Percentiles rank a stretch among this genome's conserved stretches.
Conservation (phyloP, 2,329 filamentous ascomycete species). For the Epichloe scottii region DNA sequence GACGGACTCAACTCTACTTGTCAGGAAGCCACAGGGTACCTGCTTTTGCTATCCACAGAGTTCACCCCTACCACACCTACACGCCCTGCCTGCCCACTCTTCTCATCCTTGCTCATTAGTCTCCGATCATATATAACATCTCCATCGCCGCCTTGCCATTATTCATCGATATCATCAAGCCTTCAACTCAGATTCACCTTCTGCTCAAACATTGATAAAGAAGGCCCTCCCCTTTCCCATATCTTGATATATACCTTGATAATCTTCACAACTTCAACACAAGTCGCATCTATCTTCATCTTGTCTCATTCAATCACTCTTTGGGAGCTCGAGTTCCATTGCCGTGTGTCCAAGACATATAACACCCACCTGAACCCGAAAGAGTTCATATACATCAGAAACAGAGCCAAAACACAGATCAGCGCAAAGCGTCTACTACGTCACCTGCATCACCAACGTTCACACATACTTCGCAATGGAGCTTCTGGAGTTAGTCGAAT, state of each 20-base stretch:
- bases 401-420: background rate
- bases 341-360: background rate
- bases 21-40: background rate
- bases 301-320: background rate
- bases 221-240: background rate
- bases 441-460: background rate
- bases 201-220: background rate
- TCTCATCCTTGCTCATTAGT: slow-evolving; percentile 6
- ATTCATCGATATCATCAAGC: slow-evolving; percentile 3
- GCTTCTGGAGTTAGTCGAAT: slow-evolving; percentile 51
- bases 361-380: background rate
- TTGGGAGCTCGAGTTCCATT: background rate
- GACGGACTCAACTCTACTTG: background rate
- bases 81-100: slow-evolving; percentile 1
- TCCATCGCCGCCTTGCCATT: slow-evolving; percentile 6
- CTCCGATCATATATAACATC: slow-evolving; percentile 9
- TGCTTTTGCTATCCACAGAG: background rate
- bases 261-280: background rate
- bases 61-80: background rate
- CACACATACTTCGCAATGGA: slow-evolving; percentile 32
- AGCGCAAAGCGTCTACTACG: too few relatives aligned
- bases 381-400: background rate
- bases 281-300: background rate
- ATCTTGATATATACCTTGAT: background rate
- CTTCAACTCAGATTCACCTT: background rate